phyloP scores from a whole-genome alignment of 2,329 filamentous ascomycete genomes.

The Colletotrichum costaricense region DNA sequence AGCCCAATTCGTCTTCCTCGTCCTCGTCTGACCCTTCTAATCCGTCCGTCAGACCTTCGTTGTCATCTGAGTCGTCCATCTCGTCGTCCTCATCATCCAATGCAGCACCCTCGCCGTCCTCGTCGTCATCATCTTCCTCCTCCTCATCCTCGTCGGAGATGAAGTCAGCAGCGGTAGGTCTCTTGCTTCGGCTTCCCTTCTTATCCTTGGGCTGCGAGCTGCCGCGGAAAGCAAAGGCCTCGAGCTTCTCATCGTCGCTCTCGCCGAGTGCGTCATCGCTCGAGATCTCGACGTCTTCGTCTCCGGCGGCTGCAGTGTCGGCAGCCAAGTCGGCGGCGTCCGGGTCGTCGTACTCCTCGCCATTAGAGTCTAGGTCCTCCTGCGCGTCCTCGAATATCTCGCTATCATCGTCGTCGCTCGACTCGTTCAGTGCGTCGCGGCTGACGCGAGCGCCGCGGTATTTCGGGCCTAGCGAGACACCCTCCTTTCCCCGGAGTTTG shows the following conservation, averaged over 20 bases:
- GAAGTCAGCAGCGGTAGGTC: conserved; percentile 67
- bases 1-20: conserved; percentile 44
- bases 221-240: conserved; percentile 74
- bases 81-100: conserved; percentile 48
- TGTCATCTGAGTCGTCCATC: conserved; percentile 44
- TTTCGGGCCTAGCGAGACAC: conserved; percentile 76
- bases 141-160: conserved; percentile 61
- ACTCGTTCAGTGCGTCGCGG: conserved; percentile 65
- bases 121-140: conserved; percentile 47
- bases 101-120: conserved; percentile 47
- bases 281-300: conserved; percentile 69
- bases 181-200: conserved; percentile 42
- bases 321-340: conserved; percentile 65
- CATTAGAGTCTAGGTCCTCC: conserved; percentile 47
- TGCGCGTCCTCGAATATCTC: conserved; percentile 56
- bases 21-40: conserved; percentile 44
- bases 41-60: conserved; percentile 40
- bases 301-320: conserved; percentile 57
- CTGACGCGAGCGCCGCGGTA: conserved; percentile 84
- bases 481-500: conserved; percentile 81
- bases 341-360: conserved; percentile 67
- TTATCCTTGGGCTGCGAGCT: conserved; percentile 62
- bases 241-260: conserved; percentile 86
- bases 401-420: conserved; percentile 59
- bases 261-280: conserved; percentile 80